These are phyloP conservation scores for Beauveria rudraprayagi DNA, from an alignment of 2,329 filamentous ascomycete species.

Conservation along the genomic window DNA sequence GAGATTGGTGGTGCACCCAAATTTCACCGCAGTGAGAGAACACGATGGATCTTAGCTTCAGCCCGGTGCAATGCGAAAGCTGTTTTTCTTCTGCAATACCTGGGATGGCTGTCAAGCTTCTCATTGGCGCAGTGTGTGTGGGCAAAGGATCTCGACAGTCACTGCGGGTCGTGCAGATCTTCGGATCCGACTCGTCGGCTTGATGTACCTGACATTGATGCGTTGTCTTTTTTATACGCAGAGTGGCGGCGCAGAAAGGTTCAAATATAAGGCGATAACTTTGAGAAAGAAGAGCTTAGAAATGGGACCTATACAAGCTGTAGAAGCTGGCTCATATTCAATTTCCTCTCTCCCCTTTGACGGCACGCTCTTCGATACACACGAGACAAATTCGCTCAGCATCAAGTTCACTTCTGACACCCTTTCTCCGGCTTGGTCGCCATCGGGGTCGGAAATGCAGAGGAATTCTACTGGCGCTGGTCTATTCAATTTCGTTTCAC, in stretches of 20 bases:
- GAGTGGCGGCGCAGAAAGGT: too few relatives aligned
- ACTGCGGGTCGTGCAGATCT: neutral
- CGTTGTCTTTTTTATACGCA: slow-evolving; percentile 6
- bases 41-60: neutral
- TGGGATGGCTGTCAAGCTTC: neutral
- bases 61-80: neutral
- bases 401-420: slow-evolving; percentile 14
- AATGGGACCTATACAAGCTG: too few relatives aligned
- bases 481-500: slow-evolving; percentile 12
- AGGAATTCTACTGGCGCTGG: slow-evolving; percentile 12
- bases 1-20: neutral
- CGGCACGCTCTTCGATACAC: slow-evolving; percentile 15
- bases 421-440: slow-evolving; percentile 5
- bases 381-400: slow-evolving; percentile 12
- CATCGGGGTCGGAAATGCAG: slow-evolving; percentile 8
- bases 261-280: too few relatives aligned
- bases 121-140: neutral
- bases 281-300: too few relatives aligned
- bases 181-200: neutral
- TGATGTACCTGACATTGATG: neutral
- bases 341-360: slow-evolving; percentile 7
- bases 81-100: neutral
- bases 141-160: neutral
- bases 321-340: too few relatives aligned
- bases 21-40: neutral